Base-by-base conservation (phyloP, 768 basidiomycete species). In the Podaxis sp. region DNA sequence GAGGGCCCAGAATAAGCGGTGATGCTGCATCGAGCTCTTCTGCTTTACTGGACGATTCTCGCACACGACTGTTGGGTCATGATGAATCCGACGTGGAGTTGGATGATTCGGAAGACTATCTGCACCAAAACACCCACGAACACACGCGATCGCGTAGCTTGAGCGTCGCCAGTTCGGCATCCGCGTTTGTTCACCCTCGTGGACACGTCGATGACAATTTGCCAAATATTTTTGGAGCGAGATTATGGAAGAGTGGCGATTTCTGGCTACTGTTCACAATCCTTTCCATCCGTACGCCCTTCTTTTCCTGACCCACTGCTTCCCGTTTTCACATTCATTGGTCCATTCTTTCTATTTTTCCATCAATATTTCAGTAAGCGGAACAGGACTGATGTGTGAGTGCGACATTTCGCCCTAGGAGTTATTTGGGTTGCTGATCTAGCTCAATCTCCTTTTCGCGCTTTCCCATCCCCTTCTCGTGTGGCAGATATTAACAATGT, bases 331-430 rank as follows among this genome's bases (percentile, higher is more conserved):
- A 53, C 27, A 36, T 9, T 41, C 50, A 24, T 52, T 29, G n/a
- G 19, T 8, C 15, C 12, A 5, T 8, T 9, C 55, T 12, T n/a
- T 51, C 55, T 63, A 43, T 61, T 60, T 24, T 40, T 41, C 22
- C 58, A 64, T 15, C 29, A 15, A 56, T 25, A 66, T 43, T 63
- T 2, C 64, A 89, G 89, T 91, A 62, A 85, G 85, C 65, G 91
- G 91, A 13, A 90, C 85, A 7, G 91, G 91, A 2, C 57, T 93
- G n/a, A 92, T 93, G 90, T 93, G 88, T 89, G 66, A 61, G 86
- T 83, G 6, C n/a, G 37, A 38, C 7, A 55, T 43, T 22, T 37
- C 17, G 5, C 25, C 19, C 46, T 25, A 8, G 33, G 40, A 29
- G 22, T 1, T 50, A 22, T 29, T 59, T 56, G 43, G 22, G 33